Evolutionary conservation across 2,329 filamentous ascomycete species (phyloP).

Genomic region (Bipolaris sorokiniana): DNA sequence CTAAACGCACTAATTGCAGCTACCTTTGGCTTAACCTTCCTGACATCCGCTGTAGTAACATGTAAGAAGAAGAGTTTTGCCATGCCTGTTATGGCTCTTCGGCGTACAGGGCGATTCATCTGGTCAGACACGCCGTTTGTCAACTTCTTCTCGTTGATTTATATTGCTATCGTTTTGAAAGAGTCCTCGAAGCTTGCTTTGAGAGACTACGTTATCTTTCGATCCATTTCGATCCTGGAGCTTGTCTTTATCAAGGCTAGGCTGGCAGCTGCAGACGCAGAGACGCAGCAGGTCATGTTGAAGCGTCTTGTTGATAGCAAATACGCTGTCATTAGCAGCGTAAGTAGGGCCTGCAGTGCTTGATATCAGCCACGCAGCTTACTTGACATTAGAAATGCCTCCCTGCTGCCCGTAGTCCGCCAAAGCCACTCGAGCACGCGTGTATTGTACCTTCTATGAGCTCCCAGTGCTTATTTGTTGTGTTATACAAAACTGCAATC

Average conservation of each 20-base stretch:
- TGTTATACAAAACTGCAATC: no score
- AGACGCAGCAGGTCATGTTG: background rate
- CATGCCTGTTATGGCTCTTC: conserved; percentile 14
- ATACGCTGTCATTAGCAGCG: background rate
- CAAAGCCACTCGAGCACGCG: background rate
- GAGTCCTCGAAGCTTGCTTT: background rate
- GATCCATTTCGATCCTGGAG: background rate
- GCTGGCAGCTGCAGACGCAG: background rate
- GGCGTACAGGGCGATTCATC: conserved; percentile 10
- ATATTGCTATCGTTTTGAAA: conserved; percentile 3
- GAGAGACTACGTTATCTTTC: background rate
- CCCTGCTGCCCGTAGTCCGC: background rate
- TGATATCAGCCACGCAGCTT: background rate
- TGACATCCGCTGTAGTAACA: conserved; percentile 6
- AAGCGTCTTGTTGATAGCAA: background rate
- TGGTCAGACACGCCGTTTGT: conserved; percentile 3
- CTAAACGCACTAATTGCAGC: conserved; percentile 8
- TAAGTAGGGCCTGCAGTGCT: background rate
- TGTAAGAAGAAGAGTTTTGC: conserved; percentile 8
- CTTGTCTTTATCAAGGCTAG: background rate
- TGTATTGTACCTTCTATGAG: conserved; percentile 5
- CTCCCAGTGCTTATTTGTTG: background rate
- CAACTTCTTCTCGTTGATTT: conserved; percentile 3
- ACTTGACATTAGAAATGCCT: background rate
- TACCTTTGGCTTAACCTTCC: conserved; percentile 10